Conservation (phyloP, 352 stramenopile species). For the Pythium apleroticum region DNA sequence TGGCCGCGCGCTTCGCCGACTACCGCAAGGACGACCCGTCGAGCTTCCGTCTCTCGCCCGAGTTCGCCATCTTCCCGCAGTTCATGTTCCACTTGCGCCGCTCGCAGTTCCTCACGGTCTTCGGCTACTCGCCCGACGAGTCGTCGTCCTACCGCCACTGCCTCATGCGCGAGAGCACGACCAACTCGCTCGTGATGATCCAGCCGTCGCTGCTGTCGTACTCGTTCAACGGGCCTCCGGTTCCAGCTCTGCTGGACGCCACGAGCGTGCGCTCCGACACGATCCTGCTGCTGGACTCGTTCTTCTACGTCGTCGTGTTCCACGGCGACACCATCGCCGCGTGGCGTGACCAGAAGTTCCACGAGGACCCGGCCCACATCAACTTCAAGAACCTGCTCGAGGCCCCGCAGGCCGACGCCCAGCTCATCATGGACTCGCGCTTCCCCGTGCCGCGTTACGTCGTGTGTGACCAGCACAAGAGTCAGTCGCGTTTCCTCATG, state of each 20-base stretch:
- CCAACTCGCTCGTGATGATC: slow-evolving; percentile 99
- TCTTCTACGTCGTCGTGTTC: slow-evolving; percentile 99
- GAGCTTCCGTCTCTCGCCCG: slow-evolving; percentile 94
- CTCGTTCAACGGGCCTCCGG: slow-evolving; percentile 91
- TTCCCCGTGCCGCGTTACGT: slow-evolving; percentile 99
- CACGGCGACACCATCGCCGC: slow-evolving; percentile 99
- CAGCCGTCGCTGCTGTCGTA: slow-evolving; percentile 99
- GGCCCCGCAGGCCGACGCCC: slow-evolving; percentile 96
- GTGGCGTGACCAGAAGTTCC: slow-evolving; percentile 97
- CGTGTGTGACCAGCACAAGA: slow-evolving; percentile 99
- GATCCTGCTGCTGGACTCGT: slow-evolving; percentile 99
- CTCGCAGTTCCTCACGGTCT: slow-evolving; percentile 99
- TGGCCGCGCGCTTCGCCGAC: slow-evolving; percentile 98
- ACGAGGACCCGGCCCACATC: slow-evolving; percentile 94
- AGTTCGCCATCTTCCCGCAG: slow-evolving; percentile 99
- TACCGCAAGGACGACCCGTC: slow-evolving; percentile 98
- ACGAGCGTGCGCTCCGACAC: slow-evolving; percentile 95
- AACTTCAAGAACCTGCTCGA: slow-evolving; percentile 99
- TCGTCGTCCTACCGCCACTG: slow-evolving; percentile 96
- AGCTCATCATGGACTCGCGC: slow-evolving; percentile 98
- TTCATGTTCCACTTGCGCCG: slow-evolving; percentile 99
- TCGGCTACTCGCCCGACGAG: slow-evolving; percentile 99
- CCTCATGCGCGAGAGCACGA: slow-evolving; percentile 95
- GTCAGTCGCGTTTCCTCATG: slow-evolving; percentile 99
- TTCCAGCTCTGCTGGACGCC: slow-evolving; percentile 89